Base-by-base conservation (phyloP, 2,329 filamentous ascomycete genomes). In the Malbranchea cinnamomea region DNA sequence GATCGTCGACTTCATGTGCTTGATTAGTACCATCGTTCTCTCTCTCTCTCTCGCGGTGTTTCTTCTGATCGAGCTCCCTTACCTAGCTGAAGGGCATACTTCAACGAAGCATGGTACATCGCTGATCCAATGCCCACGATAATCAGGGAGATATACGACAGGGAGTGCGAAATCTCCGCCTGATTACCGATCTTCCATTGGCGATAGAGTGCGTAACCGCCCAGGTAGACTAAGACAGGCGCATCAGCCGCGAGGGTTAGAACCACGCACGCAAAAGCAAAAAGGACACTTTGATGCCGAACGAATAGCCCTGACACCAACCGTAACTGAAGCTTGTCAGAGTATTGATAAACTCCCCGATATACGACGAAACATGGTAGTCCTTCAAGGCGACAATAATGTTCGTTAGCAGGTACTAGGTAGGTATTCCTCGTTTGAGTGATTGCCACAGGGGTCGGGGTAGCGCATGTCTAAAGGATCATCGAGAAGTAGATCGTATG, bases 311-410 rank as follows among this genome's bases (percentile, higher is more conserved):
- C 7, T 18, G 30, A 10, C 5, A 32, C 30, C 25, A 24, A 35
- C 33, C 31, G 26, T 45, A 47, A 29, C 37, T 39, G 4, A 45
- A 33, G 23, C 44, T 46, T 3, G 40, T 41, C 30, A 45, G 36
- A 14, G 38, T 43, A 34, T 44, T 46, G 32, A 47, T 37, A 23
- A 45, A 41, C 23, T 44, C 42, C 18, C 36, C 41, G 7, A 44
- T 28, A 21, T 38, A 45, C 8, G 34, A 33, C 6, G 41, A 40
- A 28, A 45, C 21, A 17, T 39, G 35, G 31, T 45, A 44, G 36
- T 45, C 41, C 38, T 45, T 36, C 31, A 40, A 37, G 30, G 9
- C n/a, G 13, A 18, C 2, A 26, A 17, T n/a, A 31, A 11, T 17
- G 11, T 18, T n/a, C n/a, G n/a, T n/a, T n/a, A n/a, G n/a, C n/a